Percentiles rank a stretch among this genome's conserved stretches.
These are phyloP conservation scores for Euclidium syriacum DNA, from an alignment of 345 rosid genomes.

Conservation along the genomic window DNA sequence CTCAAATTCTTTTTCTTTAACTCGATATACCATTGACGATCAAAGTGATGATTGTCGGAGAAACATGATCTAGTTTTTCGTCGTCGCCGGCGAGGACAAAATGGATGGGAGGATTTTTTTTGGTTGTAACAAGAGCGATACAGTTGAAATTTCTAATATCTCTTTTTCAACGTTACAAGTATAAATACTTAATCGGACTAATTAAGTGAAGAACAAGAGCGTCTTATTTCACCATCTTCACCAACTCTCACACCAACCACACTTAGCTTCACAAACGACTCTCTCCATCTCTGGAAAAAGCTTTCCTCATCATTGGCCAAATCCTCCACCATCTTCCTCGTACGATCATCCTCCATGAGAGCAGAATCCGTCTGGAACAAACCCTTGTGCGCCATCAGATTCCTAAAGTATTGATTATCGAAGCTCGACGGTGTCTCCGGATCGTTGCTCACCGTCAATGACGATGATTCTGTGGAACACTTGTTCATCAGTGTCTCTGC, in stretches of 20 bases:
- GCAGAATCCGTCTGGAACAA: slow-evolving; percentile 70
- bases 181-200: not conserved
- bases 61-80: too few species aligned
- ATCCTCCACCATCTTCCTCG: slow-evolving; percentile 43
- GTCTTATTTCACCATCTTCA: slow-evolving; percentile 58
- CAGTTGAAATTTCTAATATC: too few species aligned
- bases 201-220: slow-evolving; percentile 40
- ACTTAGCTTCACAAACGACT: slow-evolving; percentile 62
- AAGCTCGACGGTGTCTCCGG: slow-evolving; percentile 48
- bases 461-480: slow-evolving; percentile 43
- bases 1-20: too few species aligned
- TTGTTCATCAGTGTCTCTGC: slow-evolving; percentile 44
- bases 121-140: too few species aligned
- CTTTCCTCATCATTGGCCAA: slow-evolving; percentile 47
- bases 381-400: slow-evolving; percentile 48
- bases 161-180: too few species aligned
- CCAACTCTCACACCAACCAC: slow-evolving; percentile 52
- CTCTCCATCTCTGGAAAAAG: slow-evolving; percentile 55
- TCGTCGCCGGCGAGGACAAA: too few species aligned
- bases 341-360: slow-evolving; percentile 40
- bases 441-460: slow-evolving; percentile 49
- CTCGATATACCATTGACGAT: too few species aligned
- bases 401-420: slow-evolving; percentile 58
- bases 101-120: too few species aligned
- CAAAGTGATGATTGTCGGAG: too few species aligned